Evolutionary conservation across 1,139 yeast species (phyloP), one percentile per base, ranked within the genome.

Genomic region (Protomyces lactucae-debilis): DNA sequence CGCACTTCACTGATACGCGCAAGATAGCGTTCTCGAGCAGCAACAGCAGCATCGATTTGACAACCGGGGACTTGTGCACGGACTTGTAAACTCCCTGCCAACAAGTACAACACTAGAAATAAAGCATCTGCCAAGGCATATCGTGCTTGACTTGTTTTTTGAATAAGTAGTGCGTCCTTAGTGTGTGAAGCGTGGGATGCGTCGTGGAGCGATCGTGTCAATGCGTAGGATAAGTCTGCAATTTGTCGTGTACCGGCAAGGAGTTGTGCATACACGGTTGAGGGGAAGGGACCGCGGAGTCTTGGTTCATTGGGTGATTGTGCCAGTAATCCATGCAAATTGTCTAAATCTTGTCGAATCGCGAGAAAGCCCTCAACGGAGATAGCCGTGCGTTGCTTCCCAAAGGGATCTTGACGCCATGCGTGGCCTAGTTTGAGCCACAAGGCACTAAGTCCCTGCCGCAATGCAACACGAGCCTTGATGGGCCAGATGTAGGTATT

Each of bases 341-440:
- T 90, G 3, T 81, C 75, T 76, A 88, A 80, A n/a, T 86, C 77
- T 32, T 77, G 76, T 68, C 85, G 85, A 52, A 78, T 68, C 53
- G 70, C 71, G 65, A 48, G 68, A 43, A 74, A 75, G 10, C 75
- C 52, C 14, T 48, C 45, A 21, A 39, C 59, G 10, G 55, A 55
- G 40, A 51, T 68, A 70, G 14, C 71, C 3, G 43, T 51, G 46
- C 39, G 57, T 48, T 8, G 37, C 36, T 23, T 32, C 48, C 14
- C 61, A 65, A 28, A 57, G 16, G 35, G 64, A 66, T 85, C 88
- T 32, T 85, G 78, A 70, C 85, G 86, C 96, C 96, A 88, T n/a
- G 85, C 80, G 36, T 88, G 80, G 0, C 96, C 96, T 79, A 89
- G 79, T 61, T 91, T 77, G 54, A 89, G 76, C 96, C 96, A 89